Conservation (phyloP, 306 rosid species). For the Trichosanthes cucumerina region DNA sequence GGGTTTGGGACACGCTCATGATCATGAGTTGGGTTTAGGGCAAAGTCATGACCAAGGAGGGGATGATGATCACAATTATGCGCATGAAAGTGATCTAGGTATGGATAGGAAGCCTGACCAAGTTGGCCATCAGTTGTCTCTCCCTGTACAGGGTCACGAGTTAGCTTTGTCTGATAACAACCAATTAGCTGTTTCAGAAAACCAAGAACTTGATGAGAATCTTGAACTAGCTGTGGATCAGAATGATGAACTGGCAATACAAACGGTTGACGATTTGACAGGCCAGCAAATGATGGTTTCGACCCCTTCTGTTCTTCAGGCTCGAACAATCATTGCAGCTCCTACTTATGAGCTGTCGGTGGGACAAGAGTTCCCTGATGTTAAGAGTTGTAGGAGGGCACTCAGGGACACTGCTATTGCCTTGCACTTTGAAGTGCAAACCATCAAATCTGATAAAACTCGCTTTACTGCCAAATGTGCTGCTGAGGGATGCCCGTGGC, state of each 20-base stretch:
- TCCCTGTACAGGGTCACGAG: slow-evolving; percentile 35
- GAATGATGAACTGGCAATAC: slow-evolving; percentile 27
- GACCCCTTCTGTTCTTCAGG: slow-evolving; percentile 27
- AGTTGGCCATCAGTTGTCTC: slow-evolving; percentile 43
- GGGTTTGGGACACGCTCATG: slow-evolving; percentile 31
- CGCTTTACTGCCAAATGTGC: slow-evolving; percentile 47
- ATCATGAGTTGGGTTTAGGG: slow-evolving; percentile 46
- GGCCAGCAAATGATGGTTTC: slow-evolving; percentile 10
- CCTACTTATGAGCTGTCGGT: slow-evolving; percentile 25
- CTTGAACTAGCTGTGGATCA: slow-evolving; percentile 29
- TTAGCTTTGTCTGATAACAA: slow-evolving; percentile 26
- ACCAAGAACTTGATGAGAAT: slow-evolving; percentile 26
- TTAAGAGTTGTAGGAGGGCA: slow-evolving; percentile 48
- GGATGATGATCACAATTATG: slow-evolving; percentile 41
- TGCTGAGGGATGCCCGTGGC: slow-evolving; percentile 47
- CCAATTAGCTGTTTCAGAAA: slow-evolving; percentile 29
- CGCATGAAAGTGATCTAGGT: slow-evolving; percentile 38
- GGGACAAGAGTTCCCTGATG: slow-evolving; percentile 50
- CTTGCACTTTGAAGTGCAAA: slow-evolving; percentile 38
- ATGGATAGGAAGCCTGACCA: slow-evolving; percentile 70
- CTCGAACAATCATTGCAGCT: slow-evolving; percentile 12
- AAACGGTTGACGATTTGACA: slow-evolving; percentile 19
- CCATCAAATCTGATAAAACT: slow-evolving; percentile 44
- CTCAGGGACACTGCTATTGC: slow-evolving; percentile 49
- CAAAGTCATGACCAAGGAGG: slow-evolving; percentile 49